Conservation (phyloP, 805 yeast species). For the Kuraishia ogatae region DNA sequence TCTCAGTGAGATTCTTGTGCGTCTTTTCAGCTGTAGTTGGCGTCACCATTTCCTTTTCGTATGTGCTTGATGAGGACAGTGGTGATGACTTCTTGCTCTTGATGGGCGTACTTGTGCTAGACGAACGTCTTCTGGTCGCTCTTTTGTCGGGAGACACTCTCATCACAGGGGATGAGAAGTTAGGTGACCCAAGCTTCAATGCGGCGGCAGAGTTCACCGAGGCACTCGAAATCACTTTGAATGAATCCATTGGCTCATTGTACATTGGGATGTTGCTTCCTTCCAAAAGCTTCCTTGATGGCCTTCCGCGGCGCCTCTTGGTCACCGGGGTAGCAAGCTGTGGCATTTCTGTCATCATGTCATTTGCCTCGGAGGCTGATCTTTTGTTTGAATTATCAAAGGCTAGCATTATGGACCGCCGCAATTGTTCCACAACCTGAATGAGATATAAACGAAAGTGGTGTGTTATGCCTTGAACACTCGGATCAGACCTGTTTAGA, state of each 20-base stretch:
- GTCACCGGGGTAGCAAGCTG: neutral
- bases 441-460: neutral
- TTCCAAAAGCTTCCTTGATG: conserved; percentile 6
- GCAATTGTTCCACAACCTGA: too few species aligned
- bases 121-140: neutral
- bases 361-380: neutral
- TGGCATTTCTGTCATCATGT: neutral
- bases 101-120: neutral
- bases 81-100: conserved; percentile 1
- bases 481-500: neutral
- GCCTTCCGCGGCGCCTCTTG: conserved; percentile 9
- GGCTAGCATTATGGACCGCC: neutral
- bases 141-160: conserved; percentile 11
- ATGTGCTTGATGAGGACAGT: neutral
- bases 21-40: neutral
- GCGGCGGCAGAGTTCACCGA: conserved; percentile 10
- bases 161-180: conserved; percentile 13
- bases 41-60: neutral
- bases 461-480: neutral
- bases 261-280: conserved; percentile 1
- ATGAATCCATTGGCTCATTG: neutral
- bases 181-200: conserved; percentile 10
- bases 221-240: conserved; percentile 4
- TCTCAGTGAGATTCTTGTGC: neutral
- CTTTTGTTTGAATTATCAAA: neutral